These are phyloP conservation scores for Sporothrix sp. DNA, from an alignment of 2,329 filamentous ascomycete species.

Conservation along the genomic window DNA sequence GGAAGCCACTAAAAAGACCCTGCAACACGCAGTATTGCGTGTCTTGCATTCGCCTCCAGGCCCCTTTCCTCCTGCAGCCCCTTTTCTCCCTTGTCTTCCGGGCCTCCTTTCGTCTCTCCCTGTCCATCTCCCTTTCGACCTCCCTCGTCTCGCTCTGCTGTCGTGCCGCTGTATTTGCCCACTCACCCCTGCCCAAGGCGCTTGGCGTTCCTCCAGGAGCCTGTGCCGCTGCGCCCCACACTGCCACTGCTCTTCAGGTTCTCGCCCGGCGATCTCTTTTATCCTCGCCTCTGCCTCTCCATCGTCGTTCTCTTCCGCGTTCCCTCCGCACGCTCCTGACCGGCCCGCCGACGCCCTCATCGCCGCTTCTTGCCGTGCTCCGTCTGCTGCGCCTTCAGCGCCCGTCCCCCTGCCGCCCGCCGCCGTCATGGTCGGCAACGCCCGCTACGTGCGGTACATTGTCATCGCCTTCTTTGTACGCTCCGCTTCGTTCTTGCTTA, in stretches of 20 bases:
- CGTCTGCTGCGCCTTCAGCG: no score
- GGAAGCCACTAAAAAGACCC: no score
- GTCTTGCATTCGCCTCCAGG: background rate
- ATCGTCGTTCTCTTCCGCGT: background rate
- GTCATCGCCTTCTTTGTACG: conserved; percentile 73
- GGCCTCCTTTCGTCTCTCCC: background rate
- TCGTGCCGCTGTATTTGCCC: background rate
- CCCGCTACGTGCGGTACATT: conserved; percentile 68
- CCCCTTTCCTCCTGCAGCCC: background rate
- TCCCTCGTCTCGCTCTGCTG: background rate
- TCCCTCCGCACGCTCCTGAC: background rate
- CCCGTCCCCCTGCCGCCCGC: conserved; percentile 3
- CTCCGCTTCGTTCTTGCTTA: background rate
- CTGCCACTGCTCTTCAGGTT: no score
- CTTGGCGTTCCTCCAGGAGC: no score
- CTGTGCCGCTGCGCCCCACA: no score
- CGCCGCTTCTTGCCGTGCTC: no score
- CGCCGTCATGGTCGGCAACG: conserved; percentile 48
- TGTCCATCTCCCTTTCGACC: conserved; percentile 9
- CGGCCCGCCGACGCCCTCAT: no score
- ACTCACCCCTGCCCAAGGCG: no score
- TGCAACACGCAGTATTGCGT: background rate
- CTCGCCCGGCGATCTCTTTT: no score
- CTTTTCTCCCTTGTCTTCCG: background rate
- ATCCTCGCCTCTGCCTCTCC: no score